Conservation (phyloP, 2,329 filamentous ascomycete species). For the Talaromyces sp. region DNA sequence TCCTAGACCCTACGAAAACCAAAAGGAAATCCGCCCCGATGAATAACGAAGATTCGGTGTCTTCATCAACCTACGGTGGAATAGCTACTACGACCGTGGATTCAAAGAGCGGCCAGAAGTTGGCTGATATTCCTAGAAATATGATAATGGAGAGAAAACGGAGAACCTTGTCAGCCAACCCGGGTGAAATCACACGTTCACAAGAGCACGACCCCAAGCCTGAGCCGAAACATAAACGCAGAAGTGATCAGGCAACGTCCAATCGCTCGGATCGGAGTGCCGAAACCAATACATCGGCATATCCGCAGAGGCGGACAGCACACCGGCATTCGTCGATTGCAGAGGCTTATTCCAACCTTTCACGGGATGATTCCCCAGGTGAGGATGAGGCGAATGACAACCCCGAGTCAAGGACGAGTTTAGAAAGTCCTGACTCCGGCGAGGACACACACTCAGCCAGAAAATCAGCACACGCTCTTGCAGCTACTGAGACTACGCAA, state of each 20-base stretch:
- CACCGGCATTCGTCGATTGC: conserved; percentile 12
- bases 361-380: background rate
- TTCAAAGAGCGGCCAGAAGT: background rate
- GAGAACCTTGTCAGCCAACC: conserved; percentile 19
- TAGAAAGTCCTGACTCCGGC: background rate
- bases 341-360: background rate
- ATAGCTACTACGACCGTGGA: conserved; percentile 12
- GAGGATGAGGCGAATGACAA: background rate
- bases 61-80: background rate
- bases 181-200: conserved; percentile 3
- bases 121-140: conserved; percentile 16
- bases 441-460: background rate
- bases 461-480: background rate
- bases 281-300: background rate
- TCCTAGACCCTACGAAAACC: background rate
- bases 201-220: background rate
- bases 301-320: conserved; percentile 3
- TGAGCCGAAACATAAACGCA: background rate
- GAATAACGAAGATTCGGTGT: background rate
- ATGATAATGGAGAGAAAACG: conserved; percentile 27
- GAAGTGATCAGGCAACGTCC: background rate
- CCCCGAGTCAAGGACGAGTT: background rate
- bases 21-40: background rate
- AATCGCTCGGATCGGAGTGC: background rate
- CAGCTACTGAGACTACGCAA: conserved; percentile 13